Conservation (phyloP, 176 grass and related monocot species). For the Aegilops bicornis region DNA sequence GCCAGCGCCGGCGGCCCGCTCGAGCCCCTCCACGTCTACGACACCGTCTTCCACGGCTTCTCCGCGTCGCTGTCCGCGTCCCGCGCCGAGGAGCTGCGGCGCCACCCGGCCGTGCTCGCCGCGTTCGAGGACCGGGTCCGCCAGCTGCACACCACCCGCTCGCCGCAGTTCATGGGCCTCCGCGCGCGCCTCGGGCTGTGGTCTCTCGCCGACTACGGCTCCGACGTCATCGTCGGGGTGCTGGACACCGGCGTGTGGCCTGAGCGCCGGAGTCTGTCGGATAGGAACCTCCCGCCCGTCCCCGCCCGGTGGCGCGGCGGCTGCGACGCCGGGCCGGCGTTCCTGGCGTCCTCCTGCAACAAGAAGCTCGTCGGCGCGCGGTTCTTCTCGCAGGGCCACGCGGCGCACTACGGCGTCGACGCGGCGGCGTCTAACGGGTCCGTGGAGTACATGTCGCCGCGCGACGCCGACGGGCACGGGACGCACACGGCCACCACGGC, state of each 20-base stretch:
- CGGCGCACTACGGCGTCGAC: slow-evolving; percentile 41
- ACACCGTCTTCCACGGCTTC: slow-evolving; percentile 89
- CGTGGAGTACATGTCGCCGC: slow-evolving; percentile 73
- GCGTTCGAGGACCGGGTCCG: slow-evolving; percentile 83
- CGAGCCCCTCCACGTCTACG: slow-evolving; percentile 74
- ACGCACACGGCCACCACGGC: slow-evolving; percentile 90
- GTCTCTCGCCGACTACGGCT: slow-evolving; percentile 91
- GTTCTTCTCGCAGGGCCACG: slow-evolving; percentile 84
- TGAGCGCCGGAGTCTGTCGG: slow-evolving; percentile 83
- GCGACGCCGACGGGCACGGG: slow-evolving; percentile 90
- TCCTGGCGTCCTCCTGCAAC: slow-evolving; percentile 66
- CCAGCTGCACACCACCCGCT: slow-evolving; percentile 74
- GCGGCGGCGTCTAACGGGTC: slow-evolving; percentile 57
- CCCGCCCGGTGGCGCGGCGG: slow-evolving; percentile 81
- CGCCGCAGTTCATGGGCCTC: slow-evolving; percentile 93
- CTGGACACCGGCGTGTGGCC: slow-evolving; percentile 94
- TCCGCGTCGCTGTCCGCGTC: slow-evolving; percentile 53
- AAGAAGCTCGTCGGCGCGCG: slow-evolving; percentile 82
- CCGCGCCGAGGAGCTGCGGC: slow-evolving; percentile 53
- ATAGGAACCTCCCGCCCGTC: slow-evolving; percentile 67
- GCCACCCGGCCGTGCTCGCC: slow-evolving; percentile 72
- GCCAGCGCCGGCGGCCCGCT: slow-evolving; percentile 19
- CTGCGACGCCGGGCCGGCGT: slow-evolving; percentile 61
- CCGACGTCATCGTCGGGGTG: slow-evolving; percentile 80
- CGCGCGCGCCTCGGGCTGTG: slow-evolving; percentile 83